Base-by-base conservation (phyloP, 2,329 filamentous ascomycete genomes). In the Ascochyta koolunga region DNA sequence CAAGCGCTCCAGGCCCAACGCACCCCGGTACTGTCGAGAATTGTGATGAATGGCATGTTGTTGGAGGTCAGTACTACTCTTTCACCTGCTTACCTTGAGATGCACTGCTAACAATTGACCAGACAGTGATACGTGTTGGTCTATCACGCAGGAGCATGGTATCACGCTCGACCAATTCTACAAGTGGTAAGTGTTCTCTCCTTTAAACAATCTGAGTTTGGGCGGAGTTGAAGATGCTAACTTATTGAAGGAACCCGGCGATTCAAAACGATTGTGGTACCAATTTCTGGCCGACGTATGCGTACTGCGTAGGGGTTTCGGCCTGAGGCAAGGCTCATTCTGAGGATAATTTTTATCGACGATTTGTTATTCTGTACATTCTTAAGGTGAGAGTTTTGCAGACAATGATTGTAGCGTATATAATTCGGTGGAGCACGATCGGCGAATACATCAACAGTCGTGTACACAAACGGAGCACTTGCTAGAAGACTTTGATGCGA, bases 1-100 rank as follows among this genome's bases (percentile, higher is more conserved):
- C 24, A 49, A 49, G 50, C 43, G 32, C 37, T 48, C 50, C 43
- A 31, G 44, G 37, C 25, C 50, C 50, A 36, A 54, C 44, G 25
- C 50, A 48, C 43, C 44, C 43, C 31, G 37, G 44, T 48, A 47
- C 50, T 42, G 37, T 48, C 38, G 29, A 36, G 13, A 37, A 37
- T 43, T 48, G 50, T 42, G 37, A 54, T 48, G 31, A 54, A 54
- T 54, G 43, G 43, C 43, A 54, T 43, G 43, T 54, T 54, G 43
- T 54, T 43, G 37, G 43, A 42, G 37, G 43, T 54, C 22, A 54
- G 50, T 54, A 29, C 36, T 18, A 40, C 36, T 41, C 41, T 48
- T 37, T 54, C 38, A 40, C 25, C 45, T 49, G 36, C 45, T 49
- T 49, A 49, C 36, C 45, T 49, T 49, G 45, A 40, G 45, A 49